Conservation (phyloP, 805 yeast genomes). For the Metschnikowia similis region DNA sequence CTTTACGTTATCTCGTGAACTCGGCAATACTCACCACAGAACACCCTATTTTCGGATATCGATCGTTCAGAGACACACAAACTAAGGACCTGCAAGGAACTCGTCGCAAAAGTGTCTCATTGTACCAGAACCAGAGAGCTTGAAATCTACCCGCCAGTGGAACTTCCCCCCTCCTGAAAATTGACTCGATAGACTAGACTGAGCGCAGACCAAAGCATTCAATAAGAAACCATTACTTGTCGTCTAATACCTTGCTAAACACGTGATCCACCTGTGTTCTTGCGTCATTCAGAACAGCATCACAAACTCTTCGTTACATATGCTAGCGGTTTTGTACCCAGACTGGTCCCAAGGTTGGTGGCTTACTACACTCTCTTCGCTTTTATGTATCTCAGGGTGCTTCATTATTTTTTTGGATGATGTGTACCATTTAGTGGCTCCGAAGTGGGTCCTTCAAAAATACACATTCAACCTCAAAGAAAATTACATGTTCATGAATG, state of each 20-base stretch:
- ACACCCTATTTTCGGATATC: neutral
- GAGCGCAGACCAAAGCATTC: neutral
- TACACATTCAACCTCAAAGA: constrained; percentile 52
- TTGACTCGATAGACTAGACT: neutral
- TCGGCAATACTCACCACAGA: neutral
- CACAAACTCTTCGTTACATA: neutral
- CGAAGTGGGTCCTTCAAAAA: constrained; percentile 36
- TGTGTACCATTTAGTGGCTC: constrained; percentile 39
- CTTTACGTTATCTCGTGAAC: neutral
- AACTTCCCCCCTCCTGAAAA: neutral
- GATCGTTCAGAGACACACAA: too few species aligned
- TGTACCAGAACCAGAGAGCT: neutral
- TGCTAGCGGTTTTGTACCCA: neutral
- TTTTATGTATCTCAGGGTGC: constrained; percentile 71
- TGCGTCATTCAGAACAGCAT: neutral
- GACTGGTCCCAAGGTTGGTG: constrained; percentile 53
- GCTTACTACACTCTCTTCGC: constrained; percentile 59
- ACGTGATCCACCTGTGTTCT: neutral
- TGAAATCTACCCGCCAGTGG: neutral
- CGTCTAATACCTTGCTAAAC: neutral
- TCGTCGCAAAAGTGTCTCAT: neutral
- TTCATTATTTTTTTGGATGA: constrained; percentile 59
- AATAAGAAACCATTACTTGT: neutral
- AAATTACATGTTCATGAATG: constrained; percentile 63
- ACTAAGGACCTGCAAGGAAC: neutral